Base-by-base conservation (phyloP, 2,329 filamentous ascomycete species). In the Diaporthe sp. region DNA sequence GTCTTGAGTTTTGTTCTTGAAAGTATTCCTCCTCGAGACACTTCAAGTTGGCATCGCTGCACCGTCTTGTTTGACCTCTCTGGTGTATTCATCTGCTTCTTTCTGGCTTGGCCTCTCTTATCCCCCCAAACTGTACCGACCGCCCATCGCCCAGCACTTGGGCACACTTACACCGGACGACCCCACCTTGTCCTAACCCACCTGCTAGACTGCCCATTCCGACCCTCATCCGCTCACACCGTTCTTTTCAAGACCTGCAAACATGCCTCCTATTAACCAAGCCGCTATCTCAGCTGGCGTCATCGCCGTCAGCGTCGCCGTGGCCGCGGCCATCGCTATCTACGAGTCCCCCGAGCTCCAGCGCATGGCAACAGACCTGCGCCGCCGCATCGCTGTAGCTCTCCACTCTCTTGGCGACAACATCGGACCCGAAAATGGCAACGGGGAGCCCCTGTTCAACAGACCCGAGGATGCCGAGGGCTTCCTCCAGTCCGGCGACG, bases 391-490 rank as follows among this genome's bases (percentile, higher is more conserved):
- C 80, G 90, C 90, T 78, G 81, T 92, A 55, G 90, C 90, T 67
- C 83, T 93, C 19, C 89, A 92, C 79, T 86, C 88, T 13, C 85
- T 92, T 39, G 89, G 90, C 75, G 90, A 93, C 74, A 87, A 86
- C 78, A 88, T 92, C 82, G 84, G 62, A 87, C 89, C 4, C 55
- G 70, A 77, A 19, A 83, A 86, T 75, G 80, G 74, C 74, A 81
- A 83, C 57, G 83, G 85, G 42, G 84, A 90, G 78, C 91, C 91
- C 74, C 83, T 89, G 39, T 92, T 92, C 83, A 93, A 93, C 81
- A 85, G 91, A 17, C 91, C 91, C 71, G 91, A 93, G 81, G 91
- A 93, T 82, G 91, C 91, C 75, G 88, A 92, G 73, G 91, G 91
- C 12, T 93, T 93, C 80, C 80, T 92, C 74, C 84, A 88, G 79